Evolutionary conservation across 306 rosid species (phyloP).

Genomic region (Malus fusca): DNA sequence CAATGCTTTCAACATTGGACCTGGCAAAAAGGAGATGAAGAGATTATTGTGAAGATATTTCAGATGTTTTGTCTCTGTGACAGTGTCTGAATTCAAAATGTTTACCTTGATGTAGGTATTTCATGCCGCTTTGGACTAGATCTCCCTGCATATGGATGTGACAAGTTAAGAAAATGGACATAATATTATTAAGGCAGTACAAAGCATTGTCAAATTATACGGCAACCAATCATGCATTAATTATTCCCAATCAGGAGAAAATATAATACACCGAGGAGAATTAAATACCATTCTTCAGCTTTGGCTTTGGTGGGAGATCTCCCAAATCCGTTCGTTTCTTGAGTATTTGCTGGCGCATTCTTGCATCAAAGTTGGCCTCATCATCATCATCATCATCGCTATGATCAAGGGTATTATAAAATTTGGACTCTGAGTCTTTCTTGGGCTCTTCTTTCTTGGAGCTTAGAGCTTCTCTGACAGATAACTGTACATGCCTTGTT

Average conservation of each 20-base stretch:
- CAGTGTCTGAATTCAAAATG: neutral
- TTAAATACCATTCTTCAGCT: slow-evolving; percentile 46
- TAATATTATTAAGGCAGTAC: neutral
- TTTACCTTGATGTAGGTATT: slow-evolving; percentile 46
- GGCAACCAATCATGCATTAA: neutral
- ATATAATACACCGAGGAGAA: neutral
- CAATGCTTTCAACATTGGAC: slow-evolving; percentile 32
- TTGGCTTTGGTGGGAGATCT: slow-evolving; percentile 56
- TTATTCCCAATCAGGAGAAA: neutral
- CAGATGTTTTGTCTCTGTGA: neutral
- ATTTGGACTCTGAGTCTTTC: slow-evolving; percentile 37
- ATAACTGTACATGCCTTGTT: slow-evolving; percentile 60
- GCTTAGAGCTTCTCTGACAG: slow-evolving; percentile 73
- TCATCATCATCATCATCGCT: slow-evolving; percentile 45
- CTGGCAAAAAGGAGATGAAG: slow-evolving; percentile 28
- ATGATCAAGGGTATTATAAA: slow-evolving; percentile 26
- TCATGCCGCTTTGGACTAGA: slow-evolving; percentile 38
- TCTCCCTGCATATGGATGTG: slow-evolving; percentile 50
- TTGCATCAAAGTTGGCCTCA: slow-evolving; percentile 76
- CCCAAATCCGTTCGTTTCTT: slow-evolving; percentile 68
- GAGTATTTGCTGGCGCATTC: slow-evolving; percentile 84
- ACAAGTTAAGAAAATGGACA: slow-evolving; percentile 3
- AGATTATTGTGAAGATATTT: neutral
- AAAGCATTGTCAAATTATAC: slow-evolving; percentile 1
- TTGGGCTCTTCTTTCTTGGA: slow-evolving; percentile 62